Evolutionary conservation across 164 flowering plant species (phyloP).

Genomic region (Tetracentron sinense): DNA sequence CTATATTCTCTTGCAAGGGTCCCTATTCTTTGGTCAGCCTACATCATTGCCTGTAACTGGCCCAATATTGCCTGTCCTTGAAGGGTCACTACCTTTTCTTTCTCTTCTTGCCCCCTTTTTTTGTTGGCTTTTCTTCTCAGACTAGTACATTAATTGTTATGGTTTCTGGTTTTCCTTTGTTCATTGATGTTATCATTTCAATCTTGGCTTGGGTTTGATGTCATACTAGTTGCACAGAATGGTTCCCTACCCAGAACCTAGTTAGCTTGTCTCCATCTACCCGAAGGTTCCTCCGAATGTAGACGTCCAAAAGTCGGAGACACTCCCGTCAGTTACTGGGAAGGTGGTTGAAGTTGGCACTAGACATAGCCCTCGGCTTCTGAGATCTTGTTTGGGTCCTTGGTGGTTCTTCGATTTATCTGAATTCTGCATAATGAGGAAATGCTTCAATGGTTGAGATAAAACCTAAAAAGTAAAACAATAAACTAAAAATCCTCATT

Average conservation of each 20-base stretch:
- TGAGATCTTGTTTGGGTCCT: slow-evolving; percentile 51
- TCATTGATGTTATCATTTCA: slow-evolving; percentile 22
- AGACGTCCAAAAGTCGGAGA: slow-evolving; percentile 70
- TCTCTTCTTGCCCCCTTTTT: slow-evolving; percentile 10
- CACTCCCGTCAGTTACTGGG: slow-evolving; percentile 50
- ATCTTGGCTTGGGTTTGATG: slow-evolving; percentile 36
- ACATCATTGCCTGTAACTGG: slow-evolving; percentile 44
- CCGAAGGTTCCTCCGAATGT: slow-evolving; percentile 69
- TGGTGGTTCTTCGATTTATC: slow-evolving; percentile 47
- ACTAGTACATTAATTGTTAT: slow-evolving; percentile 4
- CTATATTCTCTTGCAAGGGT: slow-evolving; percentile 18
- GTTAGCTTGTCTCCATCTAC: slow-evolving; percentile 21
- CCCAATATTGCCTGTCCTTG: slow-evolving; percentile 30
- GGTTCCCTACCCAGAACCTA: too few relatives aligned
- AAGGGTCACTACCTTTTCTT: slow-evolving; percentile 13
- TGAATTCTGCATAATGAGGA: slow-evolving; percentile 25
- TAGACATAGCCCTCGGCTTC: slow-evolving; percentile 70
- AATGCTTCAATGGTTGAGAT: background rate
- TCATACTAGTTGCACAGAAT: slow-evolving; percentile 1
- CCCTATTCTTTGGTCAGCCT: slow-evolving; percentile 33
- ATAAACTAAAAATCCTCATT: too few relatives aligned
- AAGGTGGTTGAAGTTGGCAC: slow-evolving; percentile 69
- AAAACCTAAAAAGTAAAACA: background rate
- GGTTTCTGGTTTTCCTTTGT: background rate
- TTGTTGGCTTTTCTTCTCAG: slow-evolving; percentile 5